Evolutionary conservation across 2,329 filamentous ascomycete genomes (phyloP).

Genomic region (Grosmannia huntii): DNA sequence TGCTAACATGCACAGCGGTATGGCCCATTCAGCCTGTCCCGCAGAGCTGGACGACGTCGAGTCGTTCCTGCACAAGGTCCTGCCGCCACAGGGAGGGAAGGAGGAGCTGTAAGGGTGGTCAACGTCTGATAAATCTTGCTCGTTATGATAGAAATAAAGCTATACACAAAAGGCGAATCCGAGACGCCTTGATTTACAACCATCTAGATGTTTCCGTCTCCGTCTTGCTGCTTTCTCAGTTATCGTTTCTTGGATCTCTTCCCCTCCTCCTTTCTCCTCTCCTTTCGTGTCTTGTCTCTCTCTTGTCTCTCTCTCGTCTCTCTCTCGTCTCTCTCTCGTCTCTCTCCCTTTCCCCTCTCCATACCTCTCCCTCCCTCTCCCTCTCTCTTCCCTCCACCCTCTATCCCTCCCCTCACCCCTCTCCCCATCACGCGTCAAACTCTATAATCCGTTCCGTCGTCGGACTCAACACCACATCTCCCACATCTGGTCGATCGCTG

Average conservation of each 20-base stretch:
- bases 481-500: constrained; percentile 11
- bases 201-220: neutral
- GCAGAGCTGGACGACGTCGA: constrained; percentile 77
- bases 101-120: constrained; percentile 8
- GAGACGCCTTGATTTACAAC: neutral
- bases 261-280: too few relatives aligned
- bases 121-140: too few relatives aligned
- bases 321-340: too few relatives aligned
- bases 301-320: too few relatives aligned
- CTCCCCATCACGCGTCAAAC: constrained; percentile 28
- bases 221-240: too few relatives aligned
- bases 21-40: constrained; percentile 64
- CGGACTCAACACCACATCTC: constrained; percentile 10
- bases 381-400: constrained; percentile 5
- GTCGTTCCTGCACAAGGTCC: constrained; percentile 32
- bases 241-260: too few relatives aligned
- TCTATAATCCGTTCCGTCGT: constrained; percentile 27
- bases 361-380: neutral
- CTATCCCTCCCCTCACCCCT: neutral
- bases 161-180: neutral
- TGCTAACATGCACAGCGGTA: constrained; percentile 31
- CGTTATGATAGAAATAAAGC: neutral
- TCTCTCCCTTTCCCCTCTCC: too few relatives aligned
- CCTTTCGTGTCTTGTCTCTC: too few relatives aligned
- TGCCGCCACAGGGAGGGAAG: constrained; percentile 28